These are phyloP conservation scores for Tricholoma flavovirens DNA, from an alignment of 768 basidiomycete genomes.

Conservation along the genomic window DNA sequence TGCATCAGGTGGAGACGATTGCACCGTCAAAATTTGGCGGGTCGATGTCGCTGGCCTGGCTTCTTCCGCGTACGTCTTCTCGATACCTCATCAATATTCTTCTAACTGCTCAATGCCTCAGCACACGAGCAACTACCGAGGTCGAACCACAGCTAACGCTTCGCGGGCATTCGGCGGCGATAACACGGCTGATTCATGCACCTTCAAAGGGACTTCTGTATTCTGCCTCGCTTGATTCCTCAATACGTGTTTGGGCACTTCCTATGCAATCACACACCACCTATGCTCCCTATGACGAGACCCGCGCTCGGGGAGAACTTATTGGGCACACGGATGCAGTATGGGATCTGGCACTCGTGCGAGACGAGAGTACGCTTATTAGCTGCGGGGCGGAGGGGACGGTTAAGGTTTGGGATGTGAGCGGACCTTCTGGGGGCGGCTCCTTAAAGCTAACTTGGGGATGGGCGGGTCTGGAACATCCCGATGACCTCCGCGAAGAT, in stretches of 20 bases:
- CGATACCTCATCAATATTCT: conserved; percentile 7
- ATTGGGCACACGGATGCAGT: conserved; percentile 94
- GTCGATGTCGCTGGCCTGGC: conserved; percentile 73
- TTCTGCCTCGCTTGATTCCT: conserved; percentile 90
- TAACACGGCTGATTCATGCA: conserved; percentile 81
- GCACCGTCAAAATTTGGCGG: conserved; percentile 94
- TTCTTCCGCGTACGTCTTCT: conserved; percentile 63
- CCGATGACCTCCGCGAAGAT: conserved; percentile 43
- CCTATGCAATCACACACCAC: conserved; percentile 76
- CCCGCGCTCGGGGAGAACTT: conserved; percentile 68
- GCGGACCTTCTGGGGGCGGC: conserved; percentile 56
- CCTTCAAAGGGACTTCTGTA: conserved; percentile 74
- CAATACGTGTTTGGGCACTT: conserved; percentile 86
- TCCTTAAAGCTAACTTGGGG: conserved; percentile 76
- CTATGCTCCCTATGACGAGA: conserved; percentile 87
- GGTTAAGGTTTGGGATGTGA: conserved; percentile 92
- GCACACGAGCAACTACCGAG: conserved; percentile 72
- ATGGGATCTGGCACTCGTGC: conserved; percentile 88
- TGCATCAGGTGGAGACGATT: conserved; percentile 94
- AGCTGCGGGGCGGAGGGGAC: conserved; percentile 88
- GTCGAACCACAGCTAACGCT: conserved; percentile 91
- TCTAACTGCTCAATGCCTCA: conserved; percentile 24
- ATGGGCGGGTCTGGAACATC: conserved; percentile 60
- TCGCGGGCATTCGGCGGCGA: conserved; percentile 87
- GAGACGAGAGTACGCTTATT: conserved; percentile 79